Evolutionary conservation across 1,284 basidiomycete genomes (phyloP).

Genomic region (Inonotus obliquus): DNA sequence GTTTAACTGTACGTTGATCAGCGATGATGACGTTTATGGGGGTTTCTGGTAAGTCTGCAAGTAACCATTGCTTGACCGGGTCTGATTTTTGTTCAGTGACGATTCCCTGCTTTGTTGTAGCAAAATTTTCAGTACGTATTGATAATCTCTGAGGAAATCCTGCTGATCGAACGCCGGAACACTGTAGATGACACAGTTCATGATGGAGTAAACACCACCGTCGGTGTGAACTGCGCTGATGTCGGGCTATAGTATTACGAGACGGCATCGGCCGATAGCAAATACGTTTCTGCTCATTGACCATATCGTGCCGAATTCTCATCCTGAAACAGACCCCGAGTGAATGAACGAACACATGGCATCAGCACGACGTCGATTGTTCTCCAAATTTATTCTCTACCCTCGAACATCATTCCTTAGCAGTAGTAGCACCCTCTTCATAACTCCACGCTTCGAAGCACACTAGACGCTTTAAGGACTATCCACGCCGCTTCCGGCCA

Average conservation of each 20-base stretch:
- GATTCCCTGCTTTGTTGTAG: slow-evolving; percentile 14
- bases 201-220: not conserved
- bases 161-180: not conserved
- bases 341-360: not conserved
- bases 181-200: not conserved
- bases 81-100: slow-evolving; percentile 2
- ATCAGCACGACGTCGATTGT: not conserved
- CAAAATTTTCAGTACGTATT: slow-evolving; percentile 9
- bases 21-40: slow-evolving; percentile 8
- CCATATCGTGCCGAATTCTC: not conserved
- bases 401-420: not conserved
- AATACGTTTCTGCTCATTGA: not conserved
- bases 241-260: slow-evolving; percentile 1
- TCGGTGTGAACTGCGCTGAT: slow-evolving; percentile 14
- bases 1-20: slow-evolving; percentile 4
- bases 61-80: not conserved
- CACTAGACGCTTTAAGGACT: not conserved
- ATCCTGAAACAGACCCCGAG: not conserved
- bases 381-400: not conserved
- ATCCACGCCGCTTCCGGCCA: not conserved
- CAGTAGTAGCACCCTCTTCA: not conserved
- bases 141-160: not conserved
- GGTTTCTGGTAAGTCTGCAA: slow-evolving; percentile 11
- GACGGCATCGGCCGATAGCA: not conserved
- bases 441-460: not conserved